Conservation (phyloP, 495 filamentous ascomycete genomes). For the Penicillium paradoxum region DNA sequence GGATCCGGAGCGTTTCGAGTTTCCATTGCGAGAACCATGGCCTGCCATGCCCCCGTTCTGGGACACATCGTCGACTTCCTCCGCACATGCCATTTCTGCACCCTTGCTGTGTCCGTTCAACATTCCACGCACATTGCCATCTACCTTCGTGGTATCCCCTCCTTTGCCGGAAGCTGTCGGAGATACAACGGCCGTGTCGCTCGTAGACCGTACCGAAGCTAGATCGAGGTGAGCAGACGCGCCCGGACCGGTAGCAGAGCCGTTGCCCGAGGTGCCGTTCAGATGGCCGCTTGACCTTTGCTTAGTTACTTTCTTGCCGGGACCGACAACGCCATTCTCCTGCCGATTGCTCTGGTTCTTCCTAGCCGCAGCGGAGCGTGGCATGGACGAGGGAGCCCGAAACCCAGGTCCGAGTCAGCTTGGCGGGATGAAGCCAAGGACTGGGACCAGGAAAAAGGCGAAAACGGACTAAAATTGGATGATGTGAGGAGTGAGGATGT, state of each 20-base stretch:
- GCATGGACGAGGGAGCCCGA: conserved; percentile 56
- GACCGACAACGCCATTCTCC: conserved; percentile 81
- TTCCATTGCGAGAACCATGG: conserved; percentile 34
- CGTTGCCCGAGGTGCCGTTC: conserved; percentile 52
- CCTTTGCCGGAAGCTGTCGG: conserved; percentile 36
- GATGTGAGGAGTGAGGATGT: not conserved
- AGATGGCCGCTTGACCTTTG: conserved; percentile 60
- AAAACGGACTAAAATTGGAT: conserved; percentile 6
- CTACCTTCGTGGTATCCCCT: conserved; percentile 30
- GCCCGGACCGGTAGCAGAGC: conserved; percentile 34
- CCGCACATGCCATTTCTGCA: conserved; percentile 38
- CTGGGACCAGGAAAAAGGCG: conserved; percentile 40
- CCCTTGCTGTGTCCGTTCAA: conserved; percentile 40
- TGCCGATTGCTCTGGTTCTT: conserved; percentile 66
- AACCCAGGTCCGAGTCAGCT: conserved; percentile 50
- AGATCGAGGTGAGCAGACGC: conserved; percentile 43
- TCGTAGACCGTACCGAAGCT: conserved; percentile 36
- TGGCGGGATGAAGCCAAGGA: conserved; percentile 50
- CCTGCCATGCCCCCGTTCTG: conserved; percentile 32
- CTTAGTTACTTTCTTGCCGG: conserved; percentile 73
- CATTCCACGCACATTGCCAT: conserved; percentile 34
- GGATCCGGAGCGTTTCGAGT: conserved; percentile 57
- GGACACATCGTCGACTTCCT: conserved; percentile 32
- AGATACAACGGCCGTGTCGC: conserved; percentile 34
- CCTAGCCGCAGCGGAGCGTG: conserved; percentile 64